A percentile compares a stretch with the other conserved stretches of the same genome.
Evolutionary conservation across 2,329 filamentous ascomycete genomes (phyloP).

Genomic region (Phialophora chinensis): DNA sequence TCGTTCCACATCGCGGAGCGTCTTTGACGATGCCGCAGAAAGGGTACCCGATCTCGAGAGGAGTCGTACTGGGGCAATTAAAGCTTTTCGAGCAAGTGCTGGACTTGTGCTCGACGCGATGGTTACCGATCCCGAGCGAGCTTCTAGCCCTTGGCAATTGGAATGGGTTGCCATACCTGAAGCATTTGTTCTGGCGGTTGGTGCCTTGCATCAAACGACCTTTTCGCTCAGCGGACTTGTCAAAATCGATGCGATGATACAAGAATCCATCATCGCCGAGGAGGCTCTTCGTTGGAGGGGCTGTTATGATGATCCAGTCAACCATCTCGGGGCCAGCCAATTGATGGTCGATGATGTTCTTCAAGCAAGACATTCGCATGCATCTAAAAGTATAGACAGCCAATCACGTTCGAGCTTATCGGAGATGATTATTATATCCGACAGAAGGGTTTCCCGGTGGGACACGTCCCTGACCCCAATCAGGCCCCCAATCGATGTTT

Average conservation of each 20-base stretch:
- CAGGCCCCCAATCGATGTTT: background rate
- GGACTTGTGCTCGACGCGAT: slow-evolving; percentile 61
- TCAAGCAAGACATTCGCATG: too few species aligned
- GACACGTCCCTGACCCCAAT: background rate
- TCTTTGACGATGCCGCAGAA: slow-evolving; percentile 66
- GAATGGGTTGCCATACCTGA: slow-evolving; percentile 64
- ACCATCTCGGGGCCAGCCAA: slow-evolving; percentile 48
- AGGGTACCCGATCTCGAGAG: slow-evolving; percentile 64
- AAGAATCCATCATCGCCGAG: slow-evolving; percentile 59
- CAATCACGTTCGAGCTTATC: background rate
- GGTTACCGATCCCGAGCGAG: slow-evolving; percentile 64
- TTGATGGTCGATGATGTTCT: slow-evolving; percentile 37
- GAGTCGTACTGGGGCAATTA: slow-evolving; percentile 61
- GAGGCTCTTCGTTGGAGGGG: slow-evolving; percentile 63
- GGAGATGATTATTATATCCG: background rate
- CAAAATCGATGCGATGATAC: slow-evolving; percentile 56
- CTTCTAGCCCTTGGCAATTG: slow-evolving; percentile 64
- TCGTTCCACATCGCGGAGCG: slow-evolving; percentile 60
- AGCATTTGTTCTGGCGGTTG: slow-evolving; percentile 60
- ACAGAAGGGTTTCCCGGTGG: background rate
- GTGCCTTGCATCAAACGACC: slow-evolving; percentile 60
- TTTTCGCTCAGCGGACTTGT: slow-evolving; percentile 61
- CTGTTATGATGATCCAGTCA: slow-evolving; percentile 67
- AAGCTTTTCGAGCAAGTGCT: slow-evolving; percentile 61
- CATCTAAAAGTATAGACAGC: background rate